Evolutionary conservation across 768 basidiomycete genomes (phyloP), one percentile per base, ranked within the genome.

Genomic region (Mycena amicta): DNA sequence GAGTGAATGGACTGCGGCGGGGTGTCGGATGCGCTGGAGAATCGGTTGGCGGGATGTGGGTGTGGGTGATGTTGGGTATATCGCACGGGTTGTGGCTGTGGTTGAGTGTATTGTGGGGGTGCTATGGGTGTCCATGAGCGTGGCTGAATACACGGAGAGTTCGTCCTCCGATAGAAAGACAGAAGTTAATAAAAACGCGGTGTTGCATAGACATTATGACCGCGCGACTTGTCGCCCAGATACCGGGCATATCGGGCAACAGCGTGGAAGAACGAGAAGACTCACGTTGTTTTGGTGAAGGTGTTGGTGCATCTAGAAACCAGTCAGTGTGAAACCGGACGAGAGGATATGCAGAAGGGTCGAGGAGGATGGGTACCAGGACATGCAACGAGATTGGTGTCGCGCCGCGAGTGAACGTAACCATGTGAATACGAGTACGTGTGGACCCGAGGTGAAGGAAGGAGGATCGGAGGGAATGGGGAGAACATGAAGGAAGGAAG

Each of bases 1-100:
- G 77, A 78, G 53, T 78, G 77, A 51, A 75, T 68, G 5, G 79
- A 78, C 51, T 68, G 72, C 18, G 54, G 62, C 46, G 53, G 57
- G 50, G 59, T 59, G 61, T 74, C 71, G 50, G 81, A 79, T 29
- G 68, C 69, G 63, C 74, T 62, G 39, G 77, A 75, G 66, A 73
- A 73, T 23, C 77, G 75, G 59, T 77, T 74, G 27, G 67, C 69
- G 33, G 71, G 69, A 49, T 67, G 67, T 57, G 70, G 68, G 46
- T 66, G 47, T 26, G 22, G 47, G 27, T 49, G 27, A 6, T 29
- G 47, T 11, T 49, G 12, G 47, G 43, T n/a, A 37, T 58, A 37
- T 8, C 33, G 33, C 33, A 18, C 33, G 33, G 33, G n/a, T n/a
- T n/a, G 62, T 23, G 61, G 57, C 50, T 59, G 63, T 43, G 55